Percentiles rank a stretch among this genome's conserved stretches.
Evolutionary conservation across 371 early-diverging fungal genomes (phyloP).

Genomic region (Mortierella sp.): DNA sequence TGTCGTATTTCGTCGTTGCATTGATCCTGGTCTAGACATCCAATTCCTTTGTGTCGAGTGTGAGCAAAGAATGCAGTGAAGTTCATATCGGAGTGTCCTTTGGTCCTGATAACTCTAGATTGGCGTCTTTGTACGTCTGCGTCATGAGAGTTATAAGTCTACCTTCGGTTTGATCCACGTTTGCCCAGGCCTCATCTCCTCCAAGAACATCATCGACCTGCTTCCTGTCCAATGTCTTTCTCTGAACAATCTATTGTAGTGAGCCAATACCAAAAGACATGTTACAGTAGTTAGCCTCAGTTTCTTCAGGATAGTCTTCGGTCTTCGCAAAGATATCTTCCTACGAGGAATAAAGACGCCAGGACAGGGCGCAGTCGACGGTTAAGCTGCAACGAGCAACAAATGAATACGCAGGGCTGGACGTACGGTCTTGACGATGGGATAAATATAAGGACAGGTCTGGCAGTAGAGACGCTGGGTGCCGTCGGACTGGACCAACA

Average conservation of each 20-base stretch:
- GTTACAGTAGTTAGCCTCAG: neutral
- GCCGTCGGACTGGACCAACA: slow-evolving; percentile 78
- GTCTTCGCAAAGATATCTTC: neutral
- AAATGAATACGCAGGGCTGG: neutral
- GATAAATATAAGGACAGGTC: slow-evolving; percentile 91
- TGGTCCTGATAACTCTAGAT: no score
- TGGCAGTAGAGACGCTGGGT: slow-evolving; percentile 84
- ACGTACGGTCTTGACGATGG: slow-evolving; percentile 69
- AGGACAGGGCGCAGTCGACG: neutral
- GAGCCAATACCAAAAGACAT: neutral
- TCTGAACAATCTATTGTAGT: slow-evolving; percentile 62
- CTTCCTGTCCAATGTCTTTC: slow-evolving; percentile 82
- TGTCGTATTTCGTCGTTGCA: neutral
- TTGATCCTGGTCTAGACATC: neutral
- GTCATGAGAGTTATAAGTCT: neutral
- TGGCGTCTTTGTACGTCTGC: neutral
- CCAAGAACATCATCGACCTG: slow-evolving; percentile 96
- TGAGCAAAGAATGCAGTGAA: neutral
- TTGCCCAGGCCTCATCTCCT: slow-evolving; percentile 93
- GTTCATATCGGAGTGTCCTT: no score
- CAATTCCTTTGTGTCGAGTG: neutral
- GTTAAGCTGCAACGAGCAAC: neutral
- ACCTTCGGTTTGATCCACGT: slow-evolving; percentile 93
- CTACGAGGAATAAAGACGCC: neutral
- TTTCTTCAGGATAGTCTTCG: neutral